Percentiles rank a stretch among this genome's conserved stretches.
phyloP scores from a whole-genome alignment of 192 early-diverging fungal genomes.

The Coemansia sp. region DNA sequence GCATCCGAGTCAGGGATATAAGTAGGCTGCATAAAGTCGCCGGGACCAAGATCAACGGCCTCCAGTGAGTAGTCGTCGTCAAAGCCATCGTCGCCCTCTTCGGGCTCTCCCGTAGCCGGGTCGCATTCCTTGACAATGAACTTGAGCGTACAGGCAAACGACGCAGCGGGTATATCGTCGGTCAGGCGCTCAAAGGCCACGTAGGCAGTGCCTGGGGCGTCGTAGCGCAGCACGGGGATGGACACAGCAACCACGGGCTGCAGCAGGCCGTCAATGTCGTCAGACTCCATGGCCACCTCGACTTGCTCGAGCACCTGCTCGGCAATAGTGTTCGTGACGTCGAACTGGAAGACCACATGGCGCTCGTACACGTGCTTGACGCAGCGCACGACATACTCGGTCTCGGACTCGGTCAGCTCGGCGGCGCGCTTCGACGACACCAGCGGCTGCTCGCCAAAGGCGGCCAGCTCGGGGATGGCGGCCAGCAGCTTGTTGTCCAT shows the following conservation, averaged over 20 bases:
- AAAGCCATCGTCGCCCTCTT: conserved; percentile 85
- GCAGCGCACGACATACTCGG: conserved; percentile 92
- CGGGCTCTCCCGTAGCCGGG: conserved; percentile 85
- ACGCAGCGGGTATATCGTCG: conserved; percentile 31
- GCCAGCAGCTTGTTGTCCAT: conserved; percentile 63
- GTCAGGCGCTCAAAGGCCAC: conserved; percentile 81
- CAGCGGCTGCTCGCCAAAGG: conserved; percentile 72
- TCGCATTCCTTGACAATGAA: conserved; percentile 97
- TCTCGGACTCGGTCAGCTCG: conserved; percentile 88
- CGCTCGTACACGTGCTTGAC: conserved; percentile 92
- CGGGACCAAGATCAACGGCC: conserved; percentile 79
- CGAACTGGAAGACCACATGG: conserved; percentile 96
- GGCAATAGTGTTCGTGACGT: conserved; percentile 92
- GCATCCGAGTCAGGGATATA: conserved; percentile 79
- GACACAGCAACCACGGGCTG: conserved; percentile 74
- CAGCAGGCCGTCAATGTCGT: conserved; percentile 60
- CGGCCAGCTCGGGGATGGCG: conserved; percentile 80
- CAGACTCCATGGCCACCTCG: conserved; percentile 80
- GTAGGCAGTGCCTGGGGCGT: conserved; percentile 79
- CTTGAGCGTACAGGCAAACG: conserved; percentile 86
- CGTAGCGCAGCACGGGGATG: conserved; percentile 74
- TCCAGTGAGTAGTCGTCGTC: conserved; percentile 96
- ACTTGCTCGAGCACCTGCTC: conserved; percentile 94
- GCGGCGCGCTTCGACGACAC: conserved; percentile 79
- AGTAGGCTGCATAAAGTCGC: conserved; percentile 90